phyloP scores from a whole-genome alignment of 768 basidiomycete species.

The Lentinula sp. region DNA sequence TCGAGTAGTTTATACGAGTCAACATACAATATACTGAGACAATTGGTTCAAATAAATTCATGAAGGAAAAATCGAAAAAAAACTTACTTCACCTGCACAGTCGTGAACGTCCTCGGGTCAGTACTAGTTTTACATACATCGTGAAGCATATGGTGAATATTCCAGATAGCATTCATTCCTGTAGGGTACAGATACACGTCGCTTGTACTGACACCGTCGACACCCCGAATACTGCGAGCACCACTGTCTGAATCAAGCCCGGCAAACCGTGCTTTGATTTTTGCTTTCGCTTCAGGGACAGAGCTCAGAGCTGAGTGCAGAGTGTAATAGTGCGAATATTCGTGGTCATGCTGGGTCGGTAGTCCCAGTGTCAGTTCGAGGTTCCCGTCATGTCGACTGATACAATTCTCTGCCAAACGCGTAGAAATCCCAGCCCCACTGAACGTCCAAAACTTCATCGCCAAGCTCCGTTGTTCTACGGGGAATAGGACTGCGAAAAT shows the following conservation, averaged over 20 bases:
- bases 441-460: slow-evolving; percentile 96
- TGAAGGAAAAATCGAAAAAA: slow-evolving; percentile 81
- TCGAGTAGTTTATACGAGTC: slow-evolving; percentile 91
- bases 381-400: slow-evolving; percentile 57
- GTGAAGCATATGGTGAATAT: slow-evolving; percentile 68
- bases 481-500: slow-evolving; percentile 58
- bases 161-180: slow-evolving; percentile 96
- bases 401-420: slow-evolving; percentile 76
- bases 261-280: neutral
- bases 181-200: slow-evolving; percentile 86
- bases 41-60: neutral
- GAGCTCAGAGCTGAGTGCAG: neutral
- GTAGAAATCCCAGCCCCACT: slow-evolving; percentile 87
- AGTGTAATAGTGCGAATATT: neutral
- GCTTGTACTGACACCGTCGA: slow-evolving; percentile 66
- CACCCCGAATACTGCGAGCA: slow-evolving; percentile 52
- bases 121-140: slow-evolving; percentile 58
- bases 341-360: neutral
- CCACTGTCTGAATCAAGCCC: neutral
- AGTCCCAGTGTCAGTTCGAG: slow-evolving; percentile 47
- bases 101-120: slow-evolving; percentile 31
- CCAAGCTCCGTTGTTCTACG: slow-evolving; percentile 41
- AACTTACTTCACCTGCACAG: slow-evolving; percentile 30
- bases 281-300: neutral
- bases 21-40: slow-evolving; percentile 80